Evolutionary conservation across 805 yeast species (phyloP), one percentile per base, ranked within the genome.

Genomic region (Kregervanrija pseudodelftensis): DNA sequence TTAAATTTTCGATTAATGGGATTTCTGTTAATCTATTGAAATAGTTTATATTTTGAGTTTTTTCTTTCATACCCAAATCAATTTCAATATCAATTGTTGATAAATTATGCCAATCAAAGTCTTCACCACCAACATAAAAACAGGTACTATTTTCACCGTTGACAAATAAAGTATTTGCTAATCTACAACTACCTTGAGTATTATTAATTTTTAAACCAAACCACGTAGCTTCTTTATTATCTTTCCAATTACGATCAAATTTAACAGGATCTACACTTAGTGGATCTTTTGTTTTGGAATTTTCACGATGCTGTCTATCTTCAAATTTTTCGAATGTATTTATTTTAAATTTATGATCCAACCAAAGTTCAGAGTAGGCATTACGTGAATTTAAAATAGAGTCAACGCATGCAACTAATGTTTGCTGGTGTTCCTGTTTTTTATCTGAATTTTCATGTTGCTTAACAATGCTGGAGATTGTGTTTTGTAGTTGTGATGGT

Each of bases 281-380:
- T 10, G 55, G 47, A 37, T 48, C 47, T 16, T 37, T 40, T 22
- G 22, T 31, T 13, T 44, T 42, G 9, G 36, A 30, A 5, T 30
- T 36, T 28, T 34, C 40, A 5, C 40, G 36, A 16, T 43, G 30
- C 3, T 13, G 35, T 11, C 36, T 34, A 9, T 48, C 45, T n/a
- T 52, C 48, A 16, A 45, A 34, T 8, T 49, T 40, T 44, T 49
- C 36, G 41, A 32, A 46, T 1, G 49, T 35, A 3, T 39, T 42
- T 10, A 61, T 40, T 1, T 13, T n/a, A 2, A 60, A 43, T 9
- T 42, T 30, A 3, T 39, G 35, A n/a, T 51, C 48, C 3, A 55
- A 47, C 63, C 66, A 63, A 3, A 61, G 34, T 44, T 60, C 60
- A 5, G 63, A 52, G 8, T 56, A 39, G 3, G 55, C 61, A 45